Evolutionary conservation across 2,329 filamentous ascomycete genomes (phyloP), one percentile per base, ranked within the genome.

Genomic region (Alternaria rosae): DNA sequence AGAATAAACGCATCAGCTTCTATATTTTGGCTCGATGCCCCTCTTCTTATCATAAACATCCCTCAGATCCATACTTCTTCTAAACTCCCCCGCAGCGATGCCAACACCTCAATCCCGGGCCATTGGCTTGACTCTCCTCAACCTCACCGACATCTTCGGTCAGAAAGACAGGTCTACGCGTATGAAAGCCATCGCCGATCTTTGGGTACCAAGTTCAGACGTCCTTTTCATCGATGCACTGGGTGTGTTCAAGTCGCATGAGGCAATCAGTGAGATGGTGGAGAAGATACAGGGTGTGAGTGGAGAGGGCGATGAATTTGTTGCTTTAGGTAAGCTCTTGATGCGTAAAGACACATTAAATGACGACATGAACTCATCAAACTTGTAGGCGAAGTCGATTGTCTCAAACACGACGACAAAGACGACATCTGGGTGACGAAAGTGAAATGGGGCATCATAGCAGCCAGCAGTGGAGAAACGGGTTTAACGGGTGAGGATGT

Each of bases 371-470:
- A n/a, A 25, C 21, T 44, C 6, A 61, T 35, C 4, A 4, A 6
- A 20, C 13, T 23, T 45, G 20, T 8, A 59, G 58, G 58, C 21
- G 51, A 61, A n/a, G 58, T 66, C 11, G 58, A 52, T 11, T 32
- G 21, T 21, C 26, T 64, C 4, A 17, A 35, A 17, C 42, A 51
- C 25, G 50, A 58, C 11, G 15, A 53, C 6, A 32, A 56, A 23
- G 42, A 51, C n/a, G 58, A 66, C 50, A 25, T 61, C 1, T 61
- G 64, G 64, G 54, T 61, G 10, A 56, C 58, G 10, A 28, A 55
- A 30, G 21, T 63, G 42, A 59, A 52, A 44, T 65, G 63, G 63
- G 63, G 60, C n/a, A 50, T 63, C 45, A 54, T 42, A 12, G 6
- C 55, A 30, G 21, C 56, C 15, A 41, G 13, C 1, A 51, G 25